These are phyloP conservation scores for Raddia distichophylla DNA, from an alignment of 176 grass and related monocot genomes.

Conservation along the genomic window DNA sequence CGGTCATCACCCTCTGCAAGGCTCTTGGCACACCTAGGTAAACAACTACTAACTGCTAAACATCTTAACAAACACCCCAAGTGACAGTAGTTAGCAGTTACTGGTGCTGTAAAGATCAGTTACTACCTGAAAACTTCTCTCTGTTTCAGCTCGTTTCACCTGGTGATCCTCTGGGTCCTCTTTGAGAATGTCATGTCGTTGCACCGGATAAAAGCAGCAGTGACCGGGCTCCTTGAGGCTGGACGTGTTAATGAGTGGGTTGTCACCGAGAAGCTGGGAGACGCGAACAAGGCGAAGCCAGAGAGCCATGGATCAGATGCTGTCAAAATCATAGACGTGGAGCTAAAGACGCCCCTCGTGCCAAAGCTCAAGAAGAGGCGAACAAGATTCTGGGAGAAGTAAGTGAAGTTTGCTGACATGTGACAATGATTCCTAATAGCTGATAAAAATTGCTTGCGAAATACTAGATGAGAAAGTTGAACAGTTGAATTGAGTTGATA, in stretches of 20 bases:
- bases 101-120: neutral
- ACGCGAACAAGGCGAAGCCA: constrained; percentile 69
- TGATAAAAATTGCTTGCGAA: neutral
- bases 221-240: constrained; percentile 70
- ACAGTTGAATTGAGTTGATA: neutral
- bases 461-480: neutral
- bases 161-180: constrained; percentile 82
- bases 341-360: constrained; percentile 45
- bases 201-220: constrained; percentile 71
- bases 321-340: constrained; percentile 53
- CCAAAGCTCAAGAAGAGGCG: constrained; percentile 55
- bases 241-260: constrained; percentile 95
- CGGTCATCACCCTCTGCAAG: constrained; percentile 84
- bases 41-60: no score
- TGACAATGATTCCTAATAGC: constrained; percentile 11
- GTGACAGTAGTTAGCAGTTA: neutral
- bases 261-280: constrained; percentile 88
- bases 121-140: neutral
- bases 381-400: constrained; percentile 60
- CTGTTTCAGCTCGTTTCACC: constrained; percentile 79
- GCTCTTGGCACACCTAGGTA: constrained; percentile 83
- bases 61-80: neutral
- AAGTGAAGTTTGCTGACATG: constrained; percentile 16
- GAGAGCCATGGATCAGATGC: constrained; percentile 42
- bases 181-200: constrained; percentile 97